Evolutionary conservation across 169 alveolate species (phyloP), one percentile per base, ranked within the genome.

Genomic region (Cryptosporidium parvum): DNA sequence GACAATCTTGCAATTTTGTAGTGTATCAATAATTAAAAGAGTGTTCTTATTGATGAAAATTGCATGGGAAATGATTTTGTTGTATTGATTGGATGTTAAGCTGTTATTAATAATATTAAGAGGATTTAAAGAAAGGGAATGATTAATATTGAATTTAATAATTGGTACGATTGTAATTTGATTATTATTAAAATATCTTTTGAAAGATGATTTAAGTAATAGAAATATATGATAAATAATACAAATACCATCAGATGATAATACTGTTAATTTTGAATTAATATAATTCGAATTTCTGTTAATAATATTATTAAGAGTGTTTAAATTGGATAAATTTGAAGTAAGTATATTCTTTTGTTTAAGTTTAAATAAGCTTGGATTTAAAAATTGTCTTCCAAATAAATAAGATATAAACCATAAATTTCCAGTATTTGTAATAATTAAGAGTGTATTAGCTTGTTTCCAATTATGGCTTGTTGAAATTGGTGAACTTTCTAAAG

Each of bases 371-470:
- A 53, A 45, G 35, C 29, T 45, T n/a, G 89, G 89, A 33, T 10
- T 21, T 16, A 80, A 37, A 6, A 21, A 7, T 16, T 61, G 89
- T 23, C 75, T 59, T 23, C 89, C 89, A n/a, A 59, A 44, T 44
- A 42, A 37, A 65, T 80, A 65, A n/a, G 89, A 80, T 21, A 80
- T 14, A 33, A 59, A 48, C 89, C 89, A 80, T 4, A 80, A 0
- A 9, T 44, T 39, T 61, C 89, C 89, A 31, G 21, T 21, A 31
- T 39, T 39, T 14, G 89, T 48, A 5, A 65, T 44, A 29, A 62
- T 9, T 59, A 80, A 29, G 8, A 80, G 44, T 14, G 42, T 44
- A 29, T 65, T 44, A 3, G 58, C 33, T 26, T 16, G 67, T 31
- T 59, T 80, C 89, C 89, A 80, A 29, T 62, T 80, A 51, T 65